Evolutionary conservation across 2,329 filamentous ascomycete genomes (phyloP), one percentile per base, ranked within the genome.

Genomic region (Alternaria gansuensis): DNA sequence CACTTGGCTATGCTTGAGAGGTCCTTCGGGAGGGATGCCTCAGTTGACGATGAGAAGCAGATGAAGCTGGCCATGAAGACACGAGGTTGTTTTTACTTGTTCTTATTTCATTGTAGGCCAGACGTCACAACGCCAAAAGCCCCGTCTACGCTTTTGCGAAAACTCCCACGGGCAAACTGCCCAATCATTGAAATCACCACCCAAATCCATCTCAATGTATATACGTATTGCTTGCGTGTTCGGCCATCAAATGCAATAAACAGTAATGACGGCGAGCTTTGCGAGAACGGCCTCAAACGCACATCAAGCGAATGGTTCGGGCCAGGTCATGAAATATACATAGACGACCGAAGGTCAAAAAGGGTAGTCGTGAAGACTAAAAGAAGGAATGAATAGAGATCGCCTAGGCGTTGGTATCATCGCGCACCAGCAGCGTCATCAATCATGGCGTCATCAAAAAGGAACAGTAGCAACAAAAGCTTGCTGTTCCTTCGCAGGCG

Each of bases 381-480:
- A 59, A 13, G 60, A 63, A 68, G 58, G 44, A 60, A 69, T 50
- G 62, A 69, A 68, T 53, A 57, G 63, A 60, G 63, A 66, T 67
- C 50, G 59, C 59, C 59, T 63, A 60, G 51, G 57, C 66, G 59
- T 62, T 61, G 59, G 60, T 66, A 66, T 66, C 67, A 66, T 63
- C 52, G 59, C 60, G 62, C 64, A 65, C 72, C 70, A 72, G 70
- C 67, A 74, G 67, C 72, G 71, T 78, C 75, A 75, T 77, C 67
- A 75, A 64, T 78, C 76, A 72, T 70, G 57, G 66, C 69, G 69
- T 71, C 69, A 67, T 71, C 67, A 71, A 67, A 67, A 66, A 34
- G 60, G 46, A 63, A 53, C 57, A 63, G 60, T 46, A 59, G 60
- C 61, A 54, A 28, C 10, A 24, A 33, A 39, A 61, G 57, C 56